Conservation (phyloP, 2,329 filamentous ascomycete genomes). For the Colletotrichum tofieldiae region DNA sequence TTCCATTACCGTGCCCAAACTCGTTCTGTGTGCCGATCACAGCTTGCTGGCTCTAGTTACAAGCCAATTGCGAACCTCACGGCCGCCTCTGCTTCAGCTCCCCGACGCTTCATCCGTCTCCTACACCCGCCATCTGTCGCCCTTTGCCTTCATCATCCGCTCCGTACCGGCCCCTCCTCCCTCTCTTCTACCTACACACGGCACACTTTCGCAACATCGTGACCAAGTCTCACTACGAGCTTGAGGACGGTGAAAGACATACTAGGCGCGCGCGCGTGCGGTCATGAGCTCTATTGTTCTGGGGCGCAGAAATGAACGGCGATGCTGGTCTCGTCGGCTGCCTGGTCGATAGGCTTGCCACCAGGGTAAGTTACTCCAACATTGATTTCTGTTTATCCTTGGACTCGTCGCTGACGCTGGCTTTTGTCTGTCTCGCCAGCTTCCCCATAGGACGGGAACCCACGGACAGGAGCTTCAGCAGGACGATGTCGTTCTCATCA, state of each 20-base stretch:
- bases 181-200: not conserved
- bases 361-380: constrained; percentile 64
- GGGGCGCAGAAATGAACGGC: constrained; percentile 64
- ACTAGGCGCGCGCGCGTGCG: constrained; percentile 18
- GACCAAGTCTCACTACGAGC: constrained; percentile 8
- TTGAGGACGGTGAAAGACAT: constrained; percentile 13
- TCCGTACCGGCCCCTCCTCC: not conserved
- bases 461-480: constrained; percentile 69
- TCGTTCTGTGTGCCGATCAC: not conserved
- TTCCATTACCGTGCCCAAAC: not conserved
- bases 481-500: constrained; percentile 74
- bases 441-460: constrained; percentile 75
- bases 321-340: constrained; percentile 73
- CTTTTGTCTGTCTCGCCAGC: constrained; percentile 57
- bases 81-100: not conserved
- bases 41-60: not conserved
- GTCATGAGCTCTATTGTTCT: constrained; percentile 37
- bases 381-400: constrained; percentile 23
- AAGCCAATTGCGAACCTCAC: not conserved
- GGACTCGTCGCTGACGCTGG: constrained; percentile 12
- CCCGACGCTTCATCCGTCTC: constrained; percentile 1
- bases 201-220: not conserved
- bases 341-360: constrained; percentile 74
- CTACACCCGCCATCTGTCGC: not conserved
- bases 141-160: not conserved